Evolutionary conservation across 163 green algal species (phyloP).

Genomic region (Chlamydomonas reinhardtii): DNA sequence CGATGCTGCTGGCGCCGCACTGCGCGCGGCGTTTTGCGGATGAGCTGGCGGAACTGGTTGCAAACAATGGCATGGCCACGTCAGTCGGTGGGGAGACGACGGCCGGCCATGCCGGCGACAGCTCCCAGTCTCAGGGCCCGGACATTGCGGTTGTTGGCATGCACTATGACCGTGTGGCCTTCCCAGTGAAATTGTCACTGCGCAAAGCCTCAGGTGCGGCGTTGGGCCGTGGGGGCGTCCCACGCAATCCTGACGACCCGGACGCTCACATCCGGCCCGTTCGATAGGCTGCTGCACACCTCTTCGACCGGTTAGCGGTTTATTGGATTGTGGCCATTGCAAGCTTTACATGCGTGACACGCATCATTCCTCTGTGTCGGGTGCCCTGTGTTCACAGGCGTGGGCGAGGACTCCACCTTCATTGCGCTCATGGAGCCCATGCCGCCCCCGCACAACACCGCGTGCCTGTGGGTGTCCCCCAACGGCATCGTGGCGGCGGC

Average conservation of each 20-base stretch:
- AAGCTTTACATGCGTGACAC: too few relatives aligned
- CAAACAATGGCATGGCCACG: background rate
- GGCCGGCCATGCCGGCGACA: background rate
- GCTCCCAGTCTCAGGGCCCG: too few relatives aligned
- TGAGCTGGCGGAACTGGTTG: background rate
- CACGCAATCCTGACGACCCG: too few relatives aligned
- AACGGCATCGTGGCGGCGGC: background rate
- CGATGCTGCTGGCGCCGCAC: background rate
- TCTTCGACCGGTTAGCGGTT: too few relatives aligned
- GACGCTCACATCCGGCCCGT: too few relatives aligned
- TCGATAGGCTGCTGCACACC: too few relatives aligned
- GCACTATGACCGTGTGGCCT: constrained; percentile 1
- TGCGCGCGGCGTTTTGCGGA: background rate
- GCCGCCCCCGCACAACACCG: background rate
- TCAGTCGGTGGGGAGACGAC: too few relatives aligned
- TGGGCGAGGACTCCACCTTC: constrained; percentile 5
- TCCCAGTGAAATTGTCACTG: background rate
- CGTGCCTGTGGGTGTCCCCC: background rate
- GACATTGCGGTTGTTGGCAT: background rate
- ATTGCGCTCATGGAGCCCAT: background rate
- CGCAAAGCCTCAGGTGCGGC: background rate
- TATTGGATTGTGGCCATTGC: too few relatives aligned
- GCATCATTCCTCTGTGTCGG: too few relatives aligned
- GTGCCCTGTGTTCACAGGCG: background rate
- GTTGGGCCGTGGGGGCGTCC: too few relatives aligned